Evolutionary conservation across 1,139 yeast species (phyloP).

Genomic region (Hemisphaericaspora subhashii): DNA sequence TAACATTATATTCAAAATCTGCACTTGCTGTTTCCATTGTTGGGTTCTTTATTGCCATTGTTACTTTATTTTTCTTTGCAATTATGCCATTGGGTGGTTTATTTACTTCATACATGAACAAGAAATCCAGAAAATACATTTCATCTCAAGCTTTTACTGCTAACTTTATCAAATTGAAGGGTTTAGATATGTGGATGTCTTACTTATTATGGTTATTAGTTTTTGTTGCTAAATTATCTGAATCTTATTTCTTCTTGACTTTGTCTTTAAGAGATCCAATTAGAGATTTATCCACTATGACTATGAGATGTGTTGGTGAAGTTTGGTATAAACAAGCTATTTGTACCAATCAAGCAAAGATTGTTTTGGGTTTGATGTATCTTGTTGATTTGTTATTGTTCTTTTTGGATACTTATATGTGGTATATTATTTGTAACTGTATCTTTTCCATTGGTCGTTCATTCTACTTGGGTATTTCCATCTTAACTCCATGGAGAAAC

Average conservation of each 20-base stretch:
- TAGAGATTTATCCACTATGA: slow-evolving; percentile 54
- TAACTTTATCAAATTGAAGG: slow-evolving; percentile 73
- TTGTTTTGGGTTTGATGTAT: slow-evolving; percentile 88
- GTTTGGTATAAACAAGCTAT: slow-evolving; percentile 75
- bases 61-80: slow-evolving; percentile 81
- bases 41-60: slow-evolving; percentile 85
- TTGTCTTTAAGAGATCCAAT: slow-evolving; percentile 93
- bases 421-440: slow-evolving; percentile 96
- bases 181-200: slow-evolving; percentile 96
- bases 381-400: slow-evolving; percentile 89
- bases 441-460: slow-evolving; percentile 96
- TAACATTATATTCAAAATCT: slow-evolving; percentile 64
- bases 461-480: slow-evolving; percentile 96
- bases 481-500: slow-evolving; percentile 99
- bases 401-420: slow-evolving; percentile 97
- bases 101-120: slow-evolving; percentile 90
- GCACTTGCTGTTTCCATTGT: slow-evolving; percentile 85
- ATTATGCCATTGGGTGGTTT: slow-evolving; percentile 97
- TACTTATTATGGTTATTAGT: slow-evolving; percentile 87
- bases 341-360: slow-evolving; percentile 83
- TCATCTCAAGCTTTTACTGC: slow-evolving; percentile 97
- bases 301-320: slow-evolving; percentile 73
- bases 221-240: slow-evolving; percentile 82
- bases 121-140: slow-evolving; percentile 83
- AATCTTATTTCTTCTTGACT: slow-evolving; percentile 91